Evolutionary conservation across 2,329 filamentous ascomycete genomes (phyloP).

Genomic region (Apiospora rasikravindrae): DNA sequence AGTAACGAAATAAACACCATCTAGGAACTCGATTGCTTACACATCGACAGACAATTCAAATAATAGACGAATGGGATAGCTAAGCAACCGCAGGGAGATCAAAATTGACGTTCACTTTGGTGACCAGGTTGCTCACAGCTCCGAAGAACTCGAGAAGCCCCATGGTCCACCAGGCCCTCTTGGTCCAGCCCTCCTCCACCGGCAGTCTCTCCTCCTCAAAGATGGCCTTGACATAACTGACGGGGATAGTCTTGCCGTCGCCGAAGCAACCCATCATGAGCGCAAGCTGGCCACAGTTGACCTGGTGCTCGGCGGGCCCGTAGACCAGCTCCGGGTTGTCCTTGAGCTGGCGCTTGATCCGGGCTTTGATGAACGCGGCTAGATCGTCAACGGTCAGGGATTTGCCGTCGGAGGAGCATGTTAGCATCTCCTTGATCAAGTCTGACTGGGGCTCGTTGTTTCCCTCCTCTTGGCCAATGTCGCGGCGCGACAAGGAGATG

Average conservation of each 20-base stretch:
- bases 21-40: no score
- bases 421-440: no score
- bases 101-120: constrained; percentile 12
- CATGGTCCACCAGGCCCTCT: constrained; percentile 22
- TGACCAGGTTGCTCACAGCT: constrained; percentile 19
- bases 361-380: constrained; percentile 2
- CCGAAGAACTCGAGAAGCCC: constrained; percentile 21
- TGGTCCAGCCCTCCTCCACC: constrained; percentile 20
- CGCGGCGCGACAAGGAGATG: no score
- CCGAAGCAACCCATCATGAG: constrained; percentile 22
- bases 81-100: neutral
- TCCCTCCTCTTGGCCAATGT: no score
- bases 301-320: constrained; percentile 16
- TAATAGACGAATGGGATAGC: no score
- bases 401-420: no score
- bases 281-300: constrained; percentile 20
- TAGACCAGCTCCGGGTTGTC: constrained; percentile 20
- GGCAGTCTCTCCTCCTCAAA: constrained; percentile 22
- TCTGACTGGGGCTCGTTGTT: no score
- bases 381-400: no score
- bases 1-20: no score
- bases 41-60: no score
- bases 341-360: constrained; percentile 19
- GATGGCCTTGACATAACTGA: constrained; percentile 21
- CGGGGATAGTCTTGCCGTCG: constrained; percentile 22